These are phyloP conservation scores for Colletotrichum sp. DNA, from an alignment of 2,329 filamentous ascomycete species.

Conservation along the genomic window DNA sequence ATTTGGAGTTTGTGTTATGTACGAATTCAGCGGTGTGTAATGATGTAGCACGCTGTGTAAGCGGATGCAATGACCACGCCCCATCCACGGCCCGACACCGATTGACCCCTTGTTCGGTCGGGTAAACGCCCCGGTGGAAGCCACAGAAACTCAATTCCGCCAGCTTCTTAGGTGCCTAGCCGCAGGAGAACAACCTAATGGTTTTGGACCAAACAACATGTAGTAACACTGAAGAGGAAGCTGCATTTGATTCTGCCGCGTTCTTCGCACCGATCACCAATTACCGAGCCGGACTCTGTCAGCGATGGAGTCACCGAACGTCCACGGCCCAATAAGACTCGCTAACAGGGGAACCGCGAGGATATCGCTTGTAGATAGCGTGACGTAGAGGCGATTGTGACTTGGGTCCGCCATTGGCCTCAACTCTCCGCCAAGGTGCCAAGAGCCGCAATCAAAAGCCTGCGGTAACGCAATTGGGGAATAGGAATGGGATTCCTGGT, in stretches of 20 bases:
- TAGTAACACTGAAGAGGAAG: neutral
- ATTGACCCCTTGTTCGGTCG: neutral
- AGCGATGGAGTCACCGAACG: neutral
- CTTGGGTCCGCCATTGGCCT: neutral
- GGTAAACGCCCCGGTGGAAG: neutral
- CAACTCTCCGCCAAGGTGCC: conserved; percentile 8
- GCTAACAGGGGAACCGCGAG: neutral
- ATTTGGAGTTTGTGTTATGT: neutral
- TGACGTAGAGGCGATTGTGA: neutral
- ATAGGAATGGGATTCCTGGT: neutral
- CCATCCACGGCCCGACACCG: neutral
- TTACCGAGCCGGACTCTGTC: neutral
- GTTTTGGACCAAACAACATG: neutral
- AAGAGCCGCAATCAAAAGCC: neutral
- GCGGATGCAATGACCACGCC: neutral
- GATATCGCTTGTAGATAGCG: conserved; percentile 4
- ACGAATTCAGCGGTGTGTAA: neutral
- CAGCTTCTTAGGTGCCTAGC: neutral
- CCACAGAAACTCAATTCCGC: neutral
- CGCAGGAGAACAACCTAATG: rapidly evolving
- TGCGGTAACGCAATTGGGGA: conserved; percentile 17
- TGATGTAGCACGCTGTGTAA: neutral
- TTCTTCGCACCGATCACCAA: neutral
- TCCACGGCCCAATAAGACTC: neutral
- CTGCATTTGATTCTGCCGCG: neutral